Conservation (phyloP, 1,139 yeast species). For the Nakaseomyces delphensis region DNA sequence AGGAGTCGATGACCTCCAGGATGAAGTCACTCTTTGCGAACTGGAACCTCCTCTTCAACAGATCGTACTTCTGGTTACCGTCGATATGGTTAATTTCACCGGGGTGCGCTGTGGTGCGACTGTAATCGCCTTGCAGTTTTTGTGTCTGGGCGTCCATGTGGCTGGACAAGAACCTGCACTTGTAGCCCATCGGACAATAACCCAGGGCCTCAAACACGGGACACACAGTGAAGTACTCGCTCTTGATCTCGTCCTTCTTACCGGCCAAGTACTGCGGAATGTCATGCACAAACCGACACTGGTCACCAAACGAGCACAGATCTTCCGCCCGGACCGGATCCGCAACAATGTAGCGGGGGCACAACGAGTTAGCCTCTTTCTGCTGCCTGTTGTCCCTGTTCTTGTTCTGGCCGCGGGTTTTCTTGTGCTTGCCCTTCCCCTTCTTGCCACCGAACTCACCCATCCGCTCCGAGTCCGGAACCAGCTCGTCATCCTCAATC, state of each 20-base stretch:
- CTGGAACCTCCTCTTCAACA: constrained; percentile 56
- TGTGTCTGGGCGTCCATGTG: constrained; percentile 50
- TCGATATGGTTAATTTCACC: constrained; percentile 62
- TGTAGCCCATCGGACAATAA: constrained; percentile 83
- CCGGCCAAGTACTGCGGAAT: constrained; percentile 50
- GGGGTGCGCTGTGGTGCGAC: constrained; percentile 1
- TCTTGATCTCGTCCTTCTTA: constrained; percentile 61
- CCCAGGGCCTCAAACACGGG: constrained; percentile 81
- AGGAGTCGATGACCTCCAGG: constrained; percentile 47
- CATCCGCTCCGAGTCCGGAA: constrained; percentile 33
- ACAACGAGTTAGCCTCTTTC: constrained; percentile 57
- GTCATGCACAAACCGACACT: constrained; percentile 74
- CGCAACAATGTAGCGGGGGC: constrained; percentile 48
- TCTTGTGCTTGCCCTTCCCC: constrained; percentile 40
- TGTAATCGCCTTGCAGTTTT: constrained; percentile 33
- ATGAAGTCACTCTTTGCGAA: constrained; percentile 50
- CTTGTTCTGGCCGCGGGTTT: constrained; percentile 80
- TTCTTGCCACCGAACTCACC: constrained; percentile 31
- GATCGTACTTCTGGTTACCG: constrained; percentile 41
- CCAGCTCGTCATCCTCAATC: constrained; percentile 42
- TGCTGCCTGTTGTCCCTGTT: constrained; percentile 69
- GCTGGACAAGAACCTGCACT: constrained; percentile 84
- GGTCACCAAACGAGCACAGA: constrained; percentile 61
- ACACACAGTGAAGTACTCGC: constrained; percentile 45
- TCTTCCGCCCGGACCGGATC: constrained; percentile 35